phyloP scores from a whole-genome alignment of 1,139 yeast species.

The Candida buenavistaensis region DNA sequence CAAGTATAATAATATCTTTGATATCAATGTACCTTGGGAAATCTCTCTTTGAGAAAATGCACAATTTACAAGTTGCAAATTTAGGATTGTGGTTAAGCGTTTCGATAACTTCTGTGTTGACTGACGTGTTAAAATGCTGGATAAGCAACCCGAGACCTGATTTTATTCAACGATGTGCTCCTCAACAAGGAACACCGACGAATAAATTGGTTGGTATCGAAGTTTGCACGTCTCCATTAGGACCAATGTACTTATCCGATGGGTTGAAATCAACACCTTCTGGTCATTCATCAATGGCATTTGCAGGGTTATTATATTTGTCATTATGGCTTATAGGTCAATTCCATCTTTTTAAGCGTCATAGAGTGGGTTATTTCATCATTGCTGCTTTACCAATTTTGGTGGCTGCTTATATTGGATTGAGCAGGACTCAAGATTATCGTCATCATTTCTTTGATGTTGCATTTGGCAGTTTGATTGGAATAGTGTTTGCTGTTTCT shows the following conservation, averaged over 20 bases:
- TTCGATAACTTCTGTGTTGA: constrained; percentile 21
- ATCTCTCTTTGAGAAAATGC: constrained; percentile 11
- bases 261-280: constrained; percentile 51
- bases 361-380: constrained; percentile 6
- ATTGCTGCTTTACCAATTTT: constrained; percentile 27
- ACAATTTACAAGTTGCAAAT: constrained; percentile 22
- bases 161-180: constrained; percentile 43
- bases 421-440: constrained; percentile 44
- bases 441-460: constrained; percentile 47
- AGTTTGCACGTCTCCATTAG: constrained; percentile 45
- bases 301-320: constrained; percentile 39
- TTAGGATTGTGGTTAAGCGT: constrained; percentile 27
- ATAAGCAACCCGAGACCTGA: constrained; percentile 51
- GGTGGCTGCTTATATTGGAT: constrained; percentile 37
- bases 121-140: constrained; percentile 48
- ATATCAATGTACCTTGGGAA: constrained; percentile 10
- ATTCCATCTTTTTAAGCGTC: constrained; percentile 19
- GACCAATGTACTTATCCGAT: constrained; percentile 29
- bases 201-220: constrained; percentile 32
- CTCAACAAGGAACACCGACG: constrained; percentile 29
- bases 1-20: constrained; percentile 18
- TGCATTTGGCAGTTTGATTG: constrained; percentile 36
- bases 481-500: constrained; percentile 30
- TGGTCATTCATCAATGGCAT: constrained; percentile 48
- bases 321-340: constrained; percentile 45